Evolutionary conservation across 1,284 basidiomycete species (phyloP).

Genomic region (Neolentinus lepideus): DNA sequence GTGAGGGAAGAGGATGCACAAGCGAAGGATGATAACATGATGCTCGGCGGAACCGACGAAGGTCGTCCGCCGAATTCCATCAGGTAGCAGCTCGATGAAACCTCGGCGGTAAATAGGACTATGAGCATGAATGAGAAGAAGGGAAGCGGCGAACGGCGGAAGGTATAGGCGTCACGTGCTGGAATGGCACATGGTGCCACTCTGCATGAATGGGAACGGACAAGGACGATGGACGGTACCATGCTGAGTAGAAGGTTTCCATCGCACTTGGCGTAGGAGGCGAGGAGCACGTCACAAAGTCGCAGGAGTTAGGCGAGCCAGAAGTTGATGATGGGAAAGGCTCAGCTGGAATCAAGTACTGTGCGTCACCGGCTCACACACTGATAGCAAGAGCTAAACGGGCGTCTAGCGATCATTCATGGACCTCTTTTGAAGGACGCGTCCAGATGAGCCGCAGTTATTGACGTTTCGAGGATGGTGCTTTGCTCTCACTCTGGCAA

Average conservation of each 20-base stretch:
- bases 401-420: not conserved
- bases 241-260: not conserved
- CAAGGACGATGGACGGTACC: not conserved
- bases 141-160: too few relatives aligned
- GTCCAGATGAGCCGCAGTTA: too few relatives aligned
- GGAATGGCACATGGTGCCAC: not conserved
- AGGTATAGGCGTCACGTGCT: not conserved
- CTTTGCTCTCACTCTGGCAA: too few relatives aligned
- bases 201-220: not conserved
- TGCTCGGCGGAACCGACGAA: too few relatives aligned
- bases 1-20: too few relatives aligned
- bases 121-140: not conserved
- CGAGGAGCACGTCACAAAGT: too few relatives aligned
- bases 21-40: too few relatives aligned
- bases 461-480: too few relatives aligned
- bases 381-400: not conserved
- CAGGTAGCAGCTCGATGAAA: not conserved
- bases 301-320: not conserved
- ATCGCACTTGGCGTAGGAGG: too few relatives aligned
- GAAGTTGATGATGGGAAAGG: not conserved
- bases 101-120: not conserved
- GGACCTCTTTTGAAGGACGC: not conserved
- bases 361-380: not conserved
- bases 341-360: not conserved
- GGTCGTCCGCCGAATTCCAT: too few relatives aligned